Evolutionary conservation across 1,284 basidiomycete genomes (phyloP), one percentile per base, ranked within the genome.

Genomic region (Cutaneotrichosporon curvatum): DNA sequence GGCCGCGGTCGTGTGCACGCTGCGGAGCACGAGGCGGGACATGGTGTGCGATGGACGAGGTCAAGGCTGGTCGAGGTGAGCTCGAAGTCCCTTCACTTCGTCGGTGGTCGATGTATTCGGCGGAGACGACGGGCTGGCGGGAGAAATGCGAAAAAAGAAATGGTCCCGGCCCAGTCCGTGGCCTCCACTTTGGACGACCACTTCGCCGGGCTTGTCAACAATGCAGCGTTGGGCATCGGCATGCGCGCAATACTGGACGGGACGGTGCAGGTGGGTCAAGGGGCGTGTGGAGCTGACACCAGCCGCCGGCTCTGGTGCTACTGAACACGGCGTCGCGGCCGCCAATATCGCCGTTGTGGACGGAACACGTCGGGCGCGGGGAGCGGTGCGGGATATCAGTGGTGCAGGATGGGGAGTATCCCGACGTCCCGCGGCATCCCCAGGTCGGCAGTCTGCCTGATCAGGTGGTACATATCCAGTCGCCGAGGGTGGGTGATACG

Each of bases 391-490:
- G 81, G 55, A 72, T 86, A 30, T 78, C 79, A 48, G 68, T 83
- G 12, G 65, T 89, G 12, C 74, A 80, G 37, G 87, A 89, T 63
- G 58, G 71, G 10, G 72, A 40, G 21, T 38, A 41, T 18, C 41
- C 50, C 5, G 44, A 43, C 2, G 59, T 71, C n/a, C 82, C 81
- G 16, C 43, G 60, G 30, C 80, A 60, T 39, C 53, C 11, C 15
- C 48, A 49, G n/a, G 37, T 64, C 23, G 52, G 64, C 57, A 19
- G 58, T 47, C 72, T 51, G 63, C 81, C n/a, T 62, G 76, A 61
- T 59, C 79, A 79, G 0, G 85, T 88, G 0, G 74, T 90, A n/a
- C 87, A 90, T 57, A 78, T 90, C 37, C 87, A 89, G 60, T 86
- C 84, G 3, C 85, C 85, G 8, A 80, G 79, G 1, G 63, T 86